phyloP scores from a whole-genome alignment of 805 yeast genomes.

The Priceomyces carsonii region DNA sequence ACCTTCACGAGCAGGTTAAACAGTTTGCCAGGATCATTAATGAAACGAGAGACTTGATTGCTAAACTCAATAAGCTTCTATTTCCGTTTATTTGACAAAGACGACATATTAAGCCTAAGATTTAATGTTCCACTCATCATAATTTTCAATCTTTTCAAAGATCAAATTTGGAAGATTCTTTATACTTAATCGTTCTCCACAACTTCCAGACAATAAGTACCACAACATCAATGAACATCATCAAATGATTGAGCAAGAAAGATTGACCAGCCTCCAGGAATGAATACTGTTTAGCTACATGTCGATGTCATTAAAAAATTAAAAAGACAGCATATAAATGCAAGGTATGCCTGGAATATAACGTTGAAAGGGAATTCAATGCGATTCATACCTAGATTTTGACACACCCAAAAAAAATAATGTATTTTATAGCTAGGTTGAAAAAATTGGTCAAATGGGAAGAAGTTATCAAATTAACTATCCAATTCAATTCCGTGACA shows the following conservation, averaged over 20 bases:
- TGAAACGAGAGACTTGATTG: too few species aligned
- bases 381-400: conserved; percentile 52
- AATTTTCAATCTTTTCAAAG: conserved; percentile 58
- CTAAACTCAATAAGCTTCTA: too few species aligned
- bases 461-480: conserved; percentile 66
- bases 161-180: conserved; percentile 51
- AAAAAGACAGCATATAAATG: conserved; percentile 35
- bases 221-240: conserved; percentile 46
- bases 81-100: too few species aligned
- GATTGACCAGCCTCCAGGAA: conserved; percentile 24
- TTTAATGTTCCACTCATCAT: too few species aligned
- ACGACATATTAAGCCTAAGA: too few species aligned
- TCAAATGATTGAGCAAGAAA: conserved; percentile 17
- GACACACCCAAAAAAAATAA: conserved; percentile 60
- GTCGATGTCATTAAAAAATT: conserved; percentile 14
- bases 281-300: conserved; percentile 22
- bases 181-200: conserved; percentile 47
- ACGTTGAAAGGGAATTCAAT: conserved; percentile 49
- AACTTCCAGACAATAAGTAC: conserved; percentile 56
- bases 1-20: too few species aligned
- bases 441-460: conserved; percentile 62
- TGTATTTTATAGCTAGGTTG: conserved; percentile 55
- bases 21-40: too few species aligned
- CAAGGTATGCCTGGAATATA: conserved; percentile 61
- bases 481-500: conserved; percentile 65